phyloP scores from a whole-genome alignment of 2,329 filamentous ascomycete genomes.

The Clarireedia homoeocarpa region DNA sequence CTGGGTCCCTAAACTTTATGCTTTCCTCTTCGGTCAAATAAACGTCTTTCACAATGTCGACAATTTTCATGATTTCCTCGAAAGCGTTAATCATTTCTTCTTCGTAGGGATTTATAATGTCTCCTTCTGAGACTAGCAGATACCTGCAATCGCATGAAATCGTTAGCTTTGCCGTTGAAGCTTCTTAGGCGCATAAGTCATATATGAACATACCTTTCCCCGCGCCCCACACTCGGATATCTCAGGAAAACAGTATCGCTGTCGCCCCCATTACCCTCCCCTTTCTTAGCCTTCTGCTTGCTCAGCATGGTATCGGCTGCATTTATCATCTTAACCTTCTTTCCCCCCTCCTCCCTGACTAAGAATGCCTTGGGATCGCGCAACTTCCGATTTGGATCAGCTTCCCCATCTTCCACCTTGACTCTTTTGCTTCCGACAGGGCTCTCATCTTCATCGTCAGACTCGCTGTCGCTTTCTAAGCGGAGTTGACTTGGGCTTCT shows the following conservation, averaged over 20 bases:
- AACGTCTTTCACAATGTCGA: constrained; percentile 61
- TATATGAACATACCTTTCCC: constrained; percentile 50
- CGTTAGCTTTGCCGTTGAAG: neutral
- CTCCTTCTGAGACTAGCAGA: constrained; percentile 69
- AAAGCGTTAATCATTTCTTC: constrained; percentile 73
- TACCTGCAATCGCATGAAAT: constrained; percentile 39
- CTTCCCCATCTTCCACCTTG: constrained; percentile 12
- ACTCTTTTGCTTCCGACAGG: constrained; percentile 10
- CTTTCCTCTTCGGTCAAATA: constrained; percentile 69
- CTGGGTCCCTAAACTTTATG: constrained; percentile 60
- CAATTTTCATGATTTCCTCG: constrained; percentile 62
- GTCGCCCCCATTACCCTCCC: constrained; percentile 33
- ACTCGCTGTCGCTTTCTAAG: constrained; percentile 6
- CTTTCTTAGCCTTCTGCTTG: constrained; percentile 42
- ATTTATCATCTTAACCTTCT: constrained; percentile 41
- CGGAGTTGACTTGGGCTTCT: constrained; percentile 2
- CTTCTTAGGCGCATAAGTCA: neutral
- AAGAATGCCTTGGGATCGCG: constrained; percentile 22
- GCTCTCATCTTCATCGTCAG: neutral
- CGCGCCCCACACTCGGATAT: constrained; percentile 68
- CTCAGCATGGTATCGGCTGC: constrained; percentile 46
- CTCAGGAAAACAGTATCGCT: constrained; percentile 62
- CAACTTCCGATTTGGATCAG: constrained; percentile 23
- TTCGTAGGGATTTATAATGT: constrained; percentile 70
- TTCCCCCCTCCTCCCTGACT: constrained; percentile 13